Evolutionary conservation across 495 filamentous ascomycete genomes (phyloP), one percentile per base, ranked within the genome.

Genomic region (Astrocystis sublimbata): DNA sequence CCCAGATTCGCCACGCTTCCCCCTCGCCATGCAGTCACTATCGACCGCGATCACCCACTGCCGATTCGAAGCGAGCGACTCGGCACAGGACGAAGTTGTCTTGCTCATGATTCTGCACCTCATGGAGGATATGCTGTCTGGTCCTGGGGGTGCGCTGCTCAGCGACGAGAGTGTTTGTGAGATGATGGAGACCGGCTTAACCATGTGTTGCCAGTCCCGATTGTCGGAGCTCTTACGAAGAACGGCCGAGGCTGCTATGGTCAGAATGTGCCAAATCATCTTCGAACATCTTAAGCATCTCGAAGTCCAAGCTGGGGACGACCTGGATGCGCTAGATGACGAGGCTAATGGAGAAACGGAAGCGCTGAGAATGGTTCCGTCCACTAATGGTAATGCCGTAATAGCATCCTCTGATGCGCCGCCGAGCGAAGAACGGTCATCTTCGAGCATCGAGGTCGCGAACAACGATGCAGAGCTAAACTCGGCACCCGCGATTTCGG

Each of bases 171-270:
- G 93, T 70, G 91, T 99, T 10, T 99, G 94, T 70, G 91, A 97
- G 70, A 98, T 99, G 94, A 98, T 99, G 94, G 94, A 97, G 74
- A 93, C 91, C 4, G 96, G 93, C 4, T 74, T 99, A 63, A 96
- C 92, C 72, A 98, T 99, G 85, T 99, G 94, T 76, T 97, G 93
- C 59, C 92, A 97, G 75, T 85, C 88, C 58, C 86, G 93, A 51
- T 83, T 99, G 52, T 96, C 94, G 17, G 94, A 97, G 68, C 86
- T 98, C 9, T 80, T 99, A 17, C 84, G 93, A 56, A 83, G 92
- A 62, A 93, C 92, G 23, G 96, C 96, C 1, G 94, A 99, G 73
- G 94, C 96, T 74, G 89, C 92, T 58, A 98, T 98, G 96, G 89
- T 97, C 56, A 89, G 89, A 62, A 99, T 99, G 93, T 97, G 93